Evolutionary conservation across 495 filamentous ascomycete species (phyloP), one percentile per base, ranked within the genome.

Genomic region (Penicillium samsonianum): DNA sequence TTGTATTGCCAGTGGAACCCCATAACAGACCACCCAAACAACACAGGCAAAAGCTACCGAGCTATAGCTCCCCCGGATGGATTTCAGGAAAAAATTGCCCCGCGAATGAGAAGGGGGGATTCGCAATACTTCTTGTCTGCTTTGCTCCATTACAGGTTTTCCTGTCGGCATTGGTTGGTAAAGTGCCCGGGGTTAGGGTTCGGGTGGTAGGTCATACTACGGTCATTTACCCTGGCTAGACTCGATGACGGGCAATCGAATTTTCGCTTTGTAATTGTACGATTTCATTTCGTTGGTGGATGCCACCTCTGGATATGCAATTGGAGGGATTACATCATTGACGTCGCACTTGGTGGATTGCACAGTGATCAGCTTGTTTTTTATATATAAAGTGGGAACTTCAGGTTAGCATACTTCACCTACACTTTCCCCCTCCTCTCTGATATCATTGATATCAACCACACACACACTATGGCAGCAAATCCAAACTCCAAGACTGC

Each of bases 301-400:
- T 60, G 44, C n/a, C 31, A 41, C 26, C 5, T 4, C 14, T 2
- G 23, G 23, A 25, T 25, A 25, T 25, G 44, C 12, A 14, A 19
- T 43, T 40, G 43, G 31, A n/a, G 10, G 7, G 3, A 43, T 62
- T 62, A 62, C 60, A 62, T 62, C 60, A 62, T 62, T 51, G 50
- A 54, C 7, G 35, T 49, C 35, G 16, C 23, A 31, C 23, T 2
- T 33, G 14, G 20, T 2, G 14, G 7, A 43, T 20, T 43, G 17
- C 30, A 25, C 14, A 1, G 30, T 51, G 22, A 22, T 10, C 9
- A 37, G 12, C n/a, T 43, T 42, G 17, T 5, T n/a, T 53, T 26
- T 26, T 30, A 12, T 50, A 12, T 45, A 51, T 49, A 57, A 33
- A 49, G 22, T 30, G 31, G 16, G 7, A 38, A n/a, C 17, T n/a